A percentile compares a stretch with the other conserved stretches of the same genome.
phyloP scores from a whole-genome alignment of 179 eudicot species.

The Silene coronaria region DNA sequence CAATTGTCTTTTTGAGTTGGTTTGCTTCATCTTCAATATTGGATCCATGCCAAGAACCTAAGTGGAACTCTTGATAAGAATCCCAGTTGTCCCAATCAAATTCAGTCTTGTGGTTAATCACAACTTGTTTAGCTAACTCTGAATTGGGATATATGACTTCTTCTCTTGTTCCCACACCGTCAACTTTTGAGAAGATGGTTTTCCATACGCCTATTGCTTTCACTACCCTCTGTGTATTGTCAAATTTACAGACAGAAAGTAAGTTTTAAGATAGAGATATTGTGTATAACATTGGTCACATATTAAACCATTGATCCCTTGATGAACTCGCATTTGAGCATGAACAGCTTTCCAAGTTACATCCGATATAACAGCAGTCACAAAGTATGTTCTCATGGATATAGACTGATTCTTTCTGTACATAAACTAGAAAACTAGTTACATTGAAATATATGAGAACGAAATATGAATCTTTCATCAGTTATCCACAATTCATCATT shows the following conservation, averaged over 20 bases:
- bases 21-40: background rate
- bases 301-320: no score
- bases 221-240: conserved; percentile 10
- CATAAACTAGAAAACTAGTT: no score
- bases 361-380: no score
- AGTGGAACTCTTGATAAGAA: conserved; percentile 5
- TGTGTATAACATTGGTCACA: background rate
- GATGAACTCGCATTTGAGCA: no score
- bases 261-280: background rate
- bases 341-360: no score
- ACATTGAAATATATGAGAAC: no score
- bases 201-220: conserved; percentile 14
- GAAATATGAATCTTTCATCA: no score
- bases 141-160: conserved; percentile 24
- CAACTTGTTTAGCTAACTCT: conserved; percentile 6
- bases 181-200: conserved; percentile 20
- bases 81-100: conserved; percentile 15
- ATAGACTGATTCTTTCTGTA: no score
- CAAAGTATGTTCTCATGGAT: no score
- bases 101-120: conserved; percentile 19
- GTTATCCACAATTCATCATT: no score
- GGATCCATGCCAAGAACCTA: conserved; percentile 11
- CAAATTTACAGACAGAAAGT: background rate
- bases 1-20: conserved; percentile 1
- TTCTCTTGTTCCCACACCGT: conserved; percentile 14